Evolutionary conservation across 2,329 filamentous ascomycete species (phyloP).

Genomic region (Apiospora saccharicola): DNA sequence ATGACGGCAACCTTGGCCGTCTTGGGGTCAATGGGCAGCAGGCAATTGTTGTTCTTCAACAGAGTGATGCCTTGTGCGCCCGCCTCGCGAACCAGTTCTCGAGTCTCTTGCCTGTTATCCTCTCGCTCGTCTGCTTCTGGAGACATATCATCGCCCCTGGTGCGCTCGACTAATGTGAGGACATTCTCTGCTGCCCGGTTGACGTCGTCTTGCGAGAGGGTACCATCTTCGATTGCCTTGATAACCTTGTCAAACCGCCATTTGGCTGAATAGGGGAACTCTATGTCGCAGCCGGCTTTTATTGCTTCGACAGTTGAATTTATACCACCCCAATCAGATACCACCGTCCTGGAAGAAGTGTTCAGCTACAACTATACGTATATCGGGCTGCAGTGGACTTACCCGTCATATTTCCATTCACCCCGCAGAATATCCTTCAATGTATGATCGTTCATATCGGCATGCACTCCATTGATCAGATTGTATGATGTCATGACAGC

Average conservation of each 20-base stretch:
- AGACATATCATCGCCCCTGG: slow-evolving; percentile 66
- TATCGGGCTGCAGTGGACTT: slow-evolving; percentile 31
- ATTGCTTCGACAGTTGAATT: slow-evolving; percentile 65
- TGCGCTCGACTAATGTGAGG: slow-evolving; percentile 65
- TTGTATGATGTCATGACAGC: slow-evolving; percentile 76
- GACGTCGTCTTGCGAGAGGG: slow-evolving; percentile 56
- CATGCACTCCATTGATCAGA: slow-evolving; percentile 68
- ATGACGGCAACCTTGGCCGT: slow-evolving; percentile 70
- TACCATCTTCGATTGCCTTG: slow-evolving; percentile 57
- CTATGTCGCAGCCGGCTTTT: slow-evolving; percentile 63
- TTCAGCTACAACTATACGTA: slow-evolving; percentile 32
- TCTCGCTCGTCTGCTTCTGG: slow-evolving; percentile 64
- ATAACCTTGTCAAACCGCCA: slow-evolving; percentile 66
- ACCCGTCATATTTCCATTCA: slow-evolving; percentile 70
- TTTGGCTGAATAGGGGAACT: slow-evolving; percentile 64
- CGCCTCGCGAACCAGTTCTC: slow-evolving; percentile 65
- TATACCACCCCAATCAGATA: slow-evolving; percentile 66
- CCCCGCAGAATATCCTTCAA: slow-evolving; percentile 65
- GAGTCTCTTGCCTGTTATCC: slow-evolving; percentile 64
- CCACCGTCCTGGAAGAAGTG: slow-evolving; percentile 52
- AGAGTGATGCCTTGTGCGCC: slow-evolving; percentile 69
- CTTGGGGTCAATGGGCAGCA: slow-evolving; percentile 65
- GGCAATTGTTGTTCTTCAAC: slow-evolving; percentile 66
- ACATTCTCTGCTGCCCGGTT: slow-evolving; percentile 67
- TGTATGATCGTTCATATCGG: slow-evolving; percentile 62